Evolutionary conservation across 2,329 filamentous ascomycete genomes (phyloP).

Genomic region (Aureobasidium sp.): DNA sequence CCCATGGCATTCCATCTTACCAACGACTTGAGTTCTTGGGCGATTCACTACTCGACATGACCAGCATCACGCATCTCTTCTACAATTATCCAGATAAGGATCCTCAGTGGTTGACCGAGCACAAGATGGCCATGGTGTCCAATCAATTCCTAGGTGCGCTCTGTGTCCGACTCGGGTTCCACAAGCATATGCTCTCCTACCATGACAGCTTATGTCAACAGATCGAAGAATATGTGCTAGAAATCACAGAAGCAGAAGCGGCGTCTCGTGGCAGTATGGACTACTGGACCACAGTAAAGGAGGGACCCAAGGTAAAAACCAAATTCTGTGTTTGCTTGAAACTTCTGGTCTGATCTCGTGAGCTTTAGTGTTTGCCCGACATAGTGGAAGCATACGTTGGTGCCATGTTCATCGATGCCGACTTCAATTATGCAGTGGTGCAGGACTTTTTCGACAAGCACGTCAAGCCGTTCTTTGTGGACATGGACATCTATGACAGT

Average conservation of each 20-base stretch:
- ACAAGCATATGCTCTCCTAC: slow-evolving; percentile 59
- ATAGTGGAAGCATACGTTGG: slow-evolving; percentile 84
- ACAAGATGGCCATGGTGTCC: slow-evolving; percentile 99
- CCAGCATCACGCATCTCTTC: slow-evolving; percentile 76
- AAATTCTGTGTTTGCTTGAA: no score
- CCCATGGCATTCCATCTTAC: slow-evolving; percentile 73
- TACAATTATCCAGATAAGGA: slow-evolving; percentile 68
- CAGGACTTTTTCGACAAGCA: slow-evolving; percentile 69
- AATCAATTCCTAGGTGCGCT: slow-evolving; percentile 88
- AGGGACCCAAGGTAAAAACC: slow-evolving; percentile 55
- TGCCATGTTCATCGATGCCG: slow-evolving; percentile 83
- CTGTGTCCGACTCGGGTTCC: slow-evolving; percentile 69
- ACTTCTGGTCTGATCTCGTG: not conserved
- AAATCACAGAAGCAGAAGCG: slow-evolving; percentile 49
- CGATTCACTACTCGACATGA: slow-evolving; percentile 82
- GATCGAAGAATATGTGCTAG: slow-evolving; percentile 49
- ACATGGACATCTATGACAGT: slow-evolving; percentile 81
- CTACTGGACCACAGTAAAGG: slow-evolving; percentile 60
- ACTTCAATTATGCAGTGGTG: slow-evolving; percentile 68
- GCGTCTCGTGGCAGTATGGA: slow-evolving; percentile 48
- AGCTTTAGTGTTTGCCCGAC: slow-evolving; percentile 59
- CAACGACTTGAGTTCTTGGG: slow-evolving; percentile 89
- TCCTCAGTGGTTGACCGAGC: slow-evolving; percentile 94
- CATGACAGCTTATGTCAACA: slow-evolving; percentile 45
- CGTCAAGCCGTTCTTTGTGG: slow-evolving; percentile 69